Base-by-base conservation (phyloP, 495 filamentous ascomycete species). In the Trypethelium eluteriae region DNA sequence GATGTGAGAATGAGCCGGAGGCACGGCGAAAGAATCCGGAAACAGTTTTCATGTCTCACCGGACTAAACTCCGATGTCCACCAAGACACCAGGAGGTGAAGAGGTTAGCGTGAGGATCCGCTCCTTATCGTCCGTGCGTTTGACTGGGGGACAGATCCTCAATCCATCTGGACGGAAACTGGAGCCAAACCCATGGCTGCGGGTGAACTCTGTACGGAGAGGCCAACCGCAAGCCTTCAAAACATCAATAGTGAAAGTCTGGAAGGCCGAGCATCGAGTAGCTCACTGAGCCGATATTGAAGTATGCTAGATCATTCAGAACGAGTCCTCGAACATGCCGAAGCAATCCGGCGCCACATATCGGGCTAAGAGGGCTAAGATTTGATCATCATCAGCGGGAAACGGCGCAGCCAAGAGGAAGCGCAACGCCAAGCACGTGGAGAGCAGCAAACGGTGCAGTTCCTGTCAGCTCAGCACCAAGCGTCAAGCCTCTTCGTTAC, bases 11-110 rank as follows among this genome's bases (percentile, higher is more conserved):
- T 18, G n/a, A 39, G 18, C 2, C 18, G 38, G n/a, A 38, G 64
- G 39, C 49, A 49, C 61, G 64, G 39, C 5, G 39, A n/a, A 61
- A 59, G 64, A 46, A 7, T 46, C 41, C 9, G 41, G 41, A 46
- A 16, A 16, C 41, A 25, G 25, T 25, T 25, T 25, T 25, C 25
- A 25, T 44, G 0, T 44, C 14, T 44, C 62, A 53, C 32, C 12
- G 32, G 11, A 34, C 18, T 14, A 44, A 44, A 44, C 41, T 44
- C 41, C 41, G 41, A 14, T 44, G 41, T 7, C 6, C 41, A 7
- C 41, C 41, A 14, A 44, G 41, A 44, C 14, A 14, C 41, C 41
- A 44, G 14, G 39, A 44, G 41, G 41, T 14, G 7, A 44, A 44
- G 41, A 44, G 14, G 25, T 25, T 25, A 25, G 25, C 25, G 25